Percentiles rank a stretch among this genome's conserved stretches.
These are phyloP conservation scores for Sclerotinia subarctica DNA, from an alignment of 2,329 filamentous ascomycete genomes.

Conservation along the genomic window DNA sequence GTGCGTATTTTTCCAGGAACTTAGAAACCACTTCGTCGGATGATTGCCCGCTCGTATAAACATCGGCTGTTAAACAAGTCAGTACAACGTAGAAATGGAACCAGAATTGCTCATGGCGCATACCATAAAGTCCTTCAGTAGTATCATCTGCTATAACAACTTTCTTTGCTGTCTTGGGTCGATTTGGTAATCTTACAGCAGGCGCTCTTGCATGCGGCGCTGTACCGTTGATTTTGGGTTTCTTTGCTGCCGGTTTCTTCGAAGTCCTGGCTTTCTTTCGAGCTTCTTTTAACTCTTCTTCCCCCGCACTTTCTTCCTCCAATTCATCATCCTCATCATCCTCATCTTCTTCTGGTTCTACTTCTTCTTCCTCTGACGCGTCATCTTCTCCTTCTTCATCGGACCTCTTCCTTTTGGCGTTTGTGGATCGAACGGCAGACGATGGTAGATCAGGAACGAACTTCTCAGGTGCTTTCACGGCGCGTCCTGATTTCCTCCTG, in stretches of 20 bases:
- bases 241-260: slow-evolving; percentile 60
- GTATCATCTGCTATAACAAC: slow-evolving; percentile 45
- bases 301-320: slow-evolving; percentile 45
- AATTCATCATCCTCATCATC: slow-evolving; percentile 42
- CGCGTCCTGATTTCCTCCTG: slow-evolving; percentile 67
- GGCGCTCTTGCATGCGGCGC: slow-evolving; percentile 52
- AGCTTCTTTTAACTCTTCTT: slow-evolving; percentile 45
- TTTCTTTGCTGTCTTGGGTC: slow-evolving; percentile 41
- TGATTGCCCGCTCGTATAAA: slow-evolving; percentile 58
- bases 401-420: slow-evolving; percentile 56
- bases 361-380: slow-evolving; percentile 48
- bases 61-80: slow-evolving; percentile 49
- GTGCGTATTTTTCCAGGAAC: slow-evolving; percentile 58
- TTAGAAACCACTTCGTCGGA: slow-evolving; percentile 56
- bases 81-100: slow-evolving; percentile 25
- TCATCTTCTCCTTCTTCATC: slow-evolving; percentile 47
- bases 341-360: slow-evolving; percentile 46
- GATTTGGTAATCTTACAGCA: slow-evolving; percentile 43
- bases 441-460: slow-evolving; percentile 50
- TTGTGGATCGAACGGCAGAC: slow-evolving; percentile 41
- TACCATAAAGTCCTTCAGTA: slow-evolving; percentile 36
- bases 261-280: slow-evolving; percentile 42
- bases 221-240: slow-evolving; percentile 61
- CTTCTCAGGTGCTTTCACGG: slow-evolving; percentile 58
- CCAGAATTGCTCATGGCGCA: slow-evolving; percentile 19